Percentiles rank a stretch among this genome's conserved stretches.
phyloP scores from a whole-genome alignment of 2,329 filamentous ascomycete genomes.

The Claviceps pazoutovae region DNA sequence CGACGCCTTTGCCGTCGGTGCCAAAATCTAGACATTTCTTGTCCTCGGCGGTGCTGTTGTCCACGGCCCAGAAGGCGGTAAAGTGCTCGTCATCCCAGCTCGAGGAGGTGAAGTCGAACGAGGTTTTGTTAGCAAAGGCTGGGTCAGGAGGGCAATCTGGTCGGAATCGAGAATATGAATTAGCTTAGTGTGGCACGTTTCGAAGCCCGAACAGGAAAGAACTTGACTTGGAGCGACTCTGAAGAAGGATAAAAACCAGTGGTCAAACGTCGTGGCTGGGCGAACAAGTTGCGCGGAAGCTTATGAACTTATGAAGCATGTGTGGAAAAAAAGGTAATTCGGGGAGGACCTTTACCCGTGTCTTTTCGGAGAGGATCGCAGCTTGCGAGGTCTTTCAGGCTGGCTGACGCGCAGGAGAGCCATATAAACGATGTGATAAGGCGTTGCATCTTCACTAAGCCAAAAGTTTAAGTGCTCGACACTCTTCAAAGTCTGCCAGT shows the following conservation, averaged over 20 bases:
- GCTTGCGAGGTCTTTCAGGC: slow-evolving; percentile 11
- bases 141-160: slow-evolving; percentile 46
- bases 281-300: background rate
- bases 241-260: too few relatives aligned
- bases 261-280: too few relatives aligned
- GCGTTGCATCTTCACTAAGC: background rate
- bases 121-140: slow-evolving; percentile 42
- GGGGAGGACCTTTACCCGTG: slow-evolving; percentile 9
- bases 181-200: background rate
- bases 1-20: slow-evolving; percentile 15
- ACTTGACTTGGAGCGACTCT: background rate
- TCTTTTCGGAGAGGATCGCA: slow-evolving; percentile 15
- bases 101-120: slow-evolving; percentile 50
- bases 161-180: background rate
- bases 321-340: background rate
- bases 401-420: slow-evolving; percentile 6
- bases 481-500: too few relatives aligned
- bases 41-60: slow-evolving; percentile 19
- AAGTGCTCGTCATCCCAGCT: slow-evolving; percentile 25
- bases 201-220: background rate
- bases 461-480: too few relatives aligned
- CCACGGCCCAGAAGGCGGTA: slow-evolving; percentile 15
- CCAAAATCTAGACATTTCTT: slow-evolving; percentile 14
- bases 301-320: background rate
- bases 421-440: background rate